Evolutionary conservation across 495 filamentous ascomycete species (phyloP), one percentile per base, ranked within the genome.

Genomic region (Elaphomyces granulatus): DNA sequence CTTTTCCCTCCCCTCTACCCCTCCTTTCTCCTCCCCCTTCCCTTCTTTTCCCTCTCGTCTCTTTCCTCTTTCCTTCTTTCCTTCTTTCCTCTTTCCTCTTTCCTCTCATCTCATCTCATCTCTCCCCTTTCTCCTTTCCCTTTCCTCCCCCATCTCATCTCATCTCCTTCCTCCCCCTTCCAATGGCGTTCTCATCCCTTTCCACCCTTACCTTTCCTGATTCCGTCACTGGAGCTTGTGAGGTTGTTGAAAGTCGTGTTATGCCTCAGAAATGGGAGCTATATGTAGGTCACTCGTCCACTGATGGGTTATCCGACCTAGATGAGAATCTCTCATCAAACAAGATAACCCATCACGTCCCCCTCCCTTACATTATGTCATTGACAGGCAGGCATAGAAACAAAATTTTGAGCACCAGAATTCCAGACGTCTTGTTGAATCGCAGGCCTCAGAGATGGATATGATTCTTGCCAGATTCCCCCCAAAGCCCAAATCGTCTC

Each of bases 341-440:
- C 46, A 66, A 64, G 62, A 62, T 66, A 44, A 52, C 62, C 26
- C 41, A 12, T 12, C 38, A 4, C 32, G 14, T 10, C 32, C 3
- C 19, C 10, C 20, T 20, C 14, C 26, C 19, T 23, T 10, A 33
- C 14, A 18, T 36, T 20, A 15, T 8, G 18, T 20, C 23, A 28
- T n/a, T 16, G 20, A 52, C 70, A 72, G 33, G 71, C 61, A 58
- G 54, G 45, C 53, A 49, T 55, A 72, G 66, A 71, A 68, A 64
- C 61, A 64, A 49, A 75, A 75, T 52, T 40, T 66, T 28, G 61
- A 71, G 21, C 58, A 63, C 40, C 42, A 47, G 30, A 52, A 52
- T 20, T 41, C 44, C 41, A 46, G 49, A 41, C 56, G 41, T 39
- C 49, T 38, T 36, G 32, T 32, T 48, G 43, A 15, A 18, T 30